Evolutionary conservation across 129 eudicot species (phyloP), one percentile per base, ranked within the genome.

Genomic region (Tanacetum coccineum): DNA sequence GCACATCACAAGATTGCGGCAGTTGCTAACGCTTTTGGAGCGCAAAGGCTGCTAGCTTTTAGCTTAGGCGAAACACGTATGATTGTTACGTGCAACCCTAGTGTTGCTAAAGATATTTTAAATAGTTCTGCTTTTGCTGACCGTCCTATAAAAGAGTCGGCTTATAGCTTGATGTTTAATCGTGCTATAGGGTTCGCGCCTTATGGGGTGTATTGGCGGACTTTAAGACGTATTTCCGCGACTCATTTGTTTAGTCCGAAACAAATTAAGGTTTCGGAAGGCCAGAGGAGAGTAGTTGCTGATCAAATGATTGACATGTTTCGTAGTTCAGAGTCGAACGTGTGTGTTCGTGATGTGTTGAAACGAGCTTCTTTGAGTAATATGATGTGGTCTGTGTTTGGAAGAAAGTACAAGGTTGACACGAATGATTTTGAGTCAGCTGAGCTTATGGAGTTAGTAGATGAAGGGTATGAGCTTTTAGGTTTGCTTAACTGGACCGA

Each of bases 361-460:
- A 87, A 80, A n/a, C 52, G 63, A 18, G 99, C 97, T 0, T 89
- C 99, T 0, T 81, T 94, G 1, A 78, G 78, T 47, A 89, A 86
- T 78, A 89, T 94, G 95, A 94, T 94, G 99, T 78, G 88, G 72
- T 85, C 95, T 0, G 95, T 94, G 19, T 94, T 94, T 63, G 99
- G 99, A 2, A 63, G 75, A 56, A 81, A 22, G 36, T 87, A 87
- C 50, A 55, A 49, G 20, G 56, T 83, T 7, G 79, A 68, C 40
- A 53, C 72, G 0, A 22, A 19, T 6, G 72, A 78, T 13, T 20
- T 28, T 4, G 92, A 84, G 10, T 60, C 75, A n/a, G 77, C 73
- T 26, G 90, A 89, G 79, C 32, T 94, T 6, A 84, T 77, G 68
- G 22, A 75, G 30, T 46, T 89, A 52, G 99, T 94, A 25, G 93